These are phyloP conservation scores for Trifolium pratense DNA, from an alignment of 306 rosid genomes.

Conservation along the genomic window DNA sequence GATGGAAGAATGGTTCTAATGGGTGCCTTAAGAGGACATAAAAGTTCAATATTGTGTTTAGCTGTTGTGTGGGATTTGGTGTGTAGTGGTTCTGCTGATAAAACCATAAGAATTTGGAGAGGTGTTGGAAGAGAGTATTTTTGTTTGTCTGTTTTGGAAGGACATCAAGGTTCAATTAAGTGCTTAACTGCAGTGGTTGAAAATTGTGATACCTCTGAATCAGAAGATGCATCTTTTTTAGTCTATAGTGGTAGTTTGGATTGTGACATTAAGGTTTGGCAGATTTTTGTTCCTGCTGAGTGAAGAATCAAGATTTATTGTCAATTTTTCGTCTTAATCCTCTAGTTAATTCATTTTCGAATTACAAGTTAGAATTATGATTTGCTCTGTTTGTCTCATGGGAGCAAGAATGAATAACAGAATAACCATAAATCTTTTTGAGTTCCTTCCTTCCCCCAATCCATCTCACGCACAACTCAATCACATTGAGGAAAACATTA, in stretches of 20 bases:
- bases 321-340: too few species aligned
- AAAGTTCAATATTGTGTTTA: conserved; percentile 71
- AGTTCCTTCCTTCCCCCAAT: background rate
- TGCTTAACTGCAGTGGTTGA: conserved; percentile 67
- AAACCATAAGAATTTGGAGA: conserved; percentile 79
- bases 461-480: background rate
- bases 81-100: conserved; percentile 91
- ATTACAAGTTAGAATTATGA: too few species aligned
- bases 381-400: background rate
- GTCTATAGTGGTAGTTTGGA: conserved; percentile 86
- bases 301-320: too few species aligned
- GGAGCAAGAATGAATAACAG: conserved; percentile 6
- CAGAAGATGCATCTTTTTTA: conserved; percentile 47
- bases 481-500: background rate
- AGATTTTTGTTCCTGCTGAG: conserved; percentile 53
- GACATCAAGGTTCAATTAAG: conserved; percentile 78
- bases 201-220: conserved; percentile 37
- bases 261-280: conserved; percentile 81
- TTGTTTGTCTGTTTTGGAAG: conserved; percentile 76
- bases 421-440: background rate
- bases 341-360: too few species aligned
- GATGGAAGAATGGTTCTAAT: conserved; percentile 54
- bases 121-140: conserved; percentile 51
- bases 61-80: conserved; percentile 64
- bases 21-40: conserved; percentile 83